A percentile compares a stretch with the other conserved stretches of the same genome.
phyloP scores from a whole-genome alignment of 1,139 yeast genomes.

The Diutina rugosa region DNA sequence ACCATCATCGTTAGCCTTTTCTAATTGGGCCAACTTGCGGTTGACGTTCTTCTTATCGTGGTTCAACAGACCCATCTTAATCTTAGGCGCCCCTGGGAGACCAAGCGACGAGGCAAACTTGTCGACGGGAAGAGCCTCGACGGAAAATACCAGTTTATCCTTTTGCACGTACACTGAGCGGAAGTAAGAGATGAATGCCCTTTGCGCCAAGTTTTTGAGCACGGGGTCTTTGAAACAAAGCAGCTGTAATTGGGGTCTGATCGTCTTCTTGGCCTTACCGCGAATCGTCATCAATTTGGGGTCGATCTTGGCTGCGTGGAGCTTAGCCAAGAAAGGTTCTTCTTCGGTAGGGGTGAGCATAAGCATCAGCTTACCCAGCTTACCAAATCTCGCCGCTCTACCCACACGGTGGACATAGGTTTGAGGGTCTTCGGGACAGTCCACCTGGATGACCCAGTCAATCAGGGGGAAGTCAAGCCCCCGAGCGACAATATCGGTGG shows the following conservation, averaged over 20 bases:
- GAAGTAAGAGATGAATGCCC: constrained; percentile 86
- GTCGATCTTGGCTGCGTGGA: constrained; percentile 52
- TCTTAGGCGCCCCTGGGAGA: constrained; percentile 90
- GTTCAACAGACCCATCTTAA: constrained; percentile 49
- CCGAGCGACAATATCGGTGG: constrained; percentile 95
- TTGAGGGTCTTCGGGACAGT: constrained; percentile 91
- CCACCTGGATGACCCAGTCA: constrained; percentile 95
- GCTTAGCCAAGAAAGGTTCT: constrained; percentile 56
- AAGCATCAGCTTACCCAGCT: constrained; percentile 73
- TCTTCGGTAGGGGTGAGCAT: constrained; percentile 80
- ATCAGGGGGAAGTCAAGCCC: constrained; percentile 96
- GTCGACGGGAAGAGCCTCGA: constrained; percentile 68
- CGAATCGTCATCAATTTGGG: constrained; percentile 65
- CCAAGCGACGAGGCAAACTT: constrained; percentile 82
- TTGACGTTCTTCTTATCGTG: constrained; percentile 79
- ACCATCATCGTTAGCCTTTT: constrained; percentile 56
- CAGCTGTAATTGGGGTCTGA: constrained; percentile 76
- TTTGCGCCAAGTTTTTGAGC: constrained; percentile 84
- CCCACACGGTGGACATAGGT: constrained; percentile 97
- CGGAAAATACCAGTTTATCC: constrained; percentile 74
- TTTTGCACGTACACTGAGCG: constrained; percentile 76
- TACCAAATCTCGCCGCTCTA: constrained; percentile 88
- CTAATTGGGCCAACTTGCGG: constrained; percentile 46
- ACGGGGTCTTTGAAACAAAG: constrained; percentile 87
- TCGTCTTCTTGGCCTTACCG: constrained; percentile 64